A percentile compares a stretch with the other conserved stretches of the same genome.
Conservation (phyloP, 148 eudicot genomes). For the Chenopodium formosanum region DNA sequence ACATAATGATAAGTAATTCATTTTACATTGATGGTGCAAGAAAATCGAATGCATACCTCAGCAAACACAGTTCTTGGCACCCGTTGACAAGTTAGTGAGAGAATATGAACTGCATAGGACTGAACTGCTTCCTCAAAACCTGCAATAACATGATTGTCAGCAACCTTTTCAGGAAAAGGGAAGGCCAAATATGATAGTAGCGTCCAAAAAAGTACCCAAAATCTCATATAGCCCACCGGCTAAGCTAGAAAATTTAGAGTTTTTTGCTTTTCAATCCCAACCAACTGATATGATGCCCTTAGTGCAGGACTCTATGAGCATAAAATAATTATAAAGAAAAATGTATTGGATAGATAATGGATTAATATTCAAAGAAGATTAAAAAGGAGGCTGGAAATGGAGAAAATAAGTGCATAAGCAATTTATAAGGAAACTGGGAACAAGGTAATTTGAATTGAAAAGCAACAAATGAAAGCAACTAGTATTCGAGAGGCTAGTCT, state of each 20-base stretch:
- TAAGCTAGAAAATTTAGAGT: background rate
- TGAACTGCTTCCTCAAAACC: slow-evolving; percentile 98
- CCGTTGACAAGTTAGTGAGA: slow-evolving; percentile 76
- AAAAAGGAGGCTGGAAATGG: background rate
- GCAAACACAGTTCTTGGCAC: slow-evolving; percentile 82
- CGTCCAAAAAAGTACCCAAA: background rate
- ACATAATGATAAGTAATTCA: background rate
- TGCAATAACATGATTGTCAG: slow-evolving; percentile 28
- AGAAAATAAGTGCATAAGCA: background rate
- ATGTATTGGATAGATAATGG: background rate
- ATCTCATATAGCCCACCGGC: background rate
- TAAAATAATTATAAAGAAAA: background rate
- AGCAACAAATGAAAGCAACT: background rate
- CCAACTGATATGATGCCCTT: background rate
- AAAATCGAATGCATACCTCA: slow-evolving; percentile 50
- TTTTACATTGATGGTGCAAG: background rate
- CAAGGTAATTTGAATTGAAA: background rate
- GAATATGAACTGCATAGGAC: slow-evolving; percentile 82
- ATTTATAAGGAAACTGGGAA: background rate
- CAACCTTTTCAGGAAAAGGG: background rate
- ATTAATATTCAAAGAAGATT: background rate
- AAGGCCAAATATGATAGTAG: background rate
- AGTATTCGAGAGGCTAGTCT: background rate
- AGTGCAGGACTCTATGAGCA: too few relatives aligned
- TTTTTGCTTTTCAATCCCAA: background rate